phyloP scores from a whole-genome alignment of 108 stramenopile genomes.

The Nitzschia inconspicua region DNA sequence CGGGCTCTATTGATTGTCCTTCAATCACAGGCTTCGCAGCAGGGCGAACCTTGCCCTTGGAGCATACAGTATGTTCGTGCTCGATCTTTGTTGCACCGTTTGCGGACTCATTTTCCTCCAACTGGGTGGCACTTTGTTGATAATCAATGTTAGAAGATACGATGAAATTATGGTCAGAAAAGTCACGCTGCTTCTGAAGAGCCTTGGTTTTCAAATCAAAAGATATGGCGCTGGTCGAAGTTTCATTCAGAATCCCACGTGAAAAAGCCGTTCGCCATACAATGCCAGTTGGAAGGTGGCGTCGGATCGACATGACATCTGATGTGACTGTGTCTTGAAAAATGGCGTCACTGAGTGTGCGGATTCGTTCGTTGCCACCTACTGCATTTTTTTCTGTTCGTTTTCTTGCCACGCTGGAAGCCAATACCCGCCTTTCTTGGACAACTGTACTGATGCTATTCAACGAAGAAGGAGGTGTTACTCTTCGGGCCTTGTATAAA shows the following conservation, averaged over 20 bases:
- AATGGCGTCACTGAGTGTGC: conserved; percentile 60
- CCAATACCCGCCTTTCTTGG: conserved; percentile 32
- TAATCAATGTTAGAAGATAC: no score
- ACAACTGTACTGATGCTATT: conserved; percentile 42
- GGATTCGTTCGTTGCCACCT: conserved; percentile 31
- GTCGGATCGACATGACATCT: conserved; percentile 1
- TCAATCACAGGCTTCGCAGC: no score
- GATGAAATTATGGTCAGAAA: no score
- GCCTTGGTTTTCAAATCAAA: conserved; percentile 2
- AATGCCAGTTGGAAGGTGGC: conserved; percentile 48
- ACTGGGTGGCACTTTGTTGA: no score
- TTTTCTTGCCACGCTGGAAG: conserved; percentile 4
- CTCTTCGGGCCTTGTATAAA: conserved; percentile 49
- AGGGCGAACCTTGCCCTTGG: no score
- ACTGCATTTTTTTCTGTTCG: conserved; percentile 16
- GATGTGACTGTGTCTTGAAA: conserved; percentile 24
- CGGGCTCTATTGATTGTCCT: no score
- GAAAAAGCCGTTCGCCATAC: conserved; percentile 59
- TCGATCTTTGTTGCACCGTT: no score
- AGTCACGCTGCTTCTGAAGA: not conserved
- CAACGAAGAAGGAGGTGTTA: conserved; percentile 52
- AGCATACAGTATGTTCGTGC: no score
- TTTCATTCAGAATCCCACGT: conserved; percentile 48
- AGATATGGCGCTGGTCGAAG: conserved; percentile 1
- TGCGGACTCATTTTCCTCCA: no score